Percentiles rank a stretch among this genome's conserved stretches.
Evolutionary conservation across 169 alveolate genomes (phyloP).

Genomic region (Eimeria nieschulzi): DNA sequence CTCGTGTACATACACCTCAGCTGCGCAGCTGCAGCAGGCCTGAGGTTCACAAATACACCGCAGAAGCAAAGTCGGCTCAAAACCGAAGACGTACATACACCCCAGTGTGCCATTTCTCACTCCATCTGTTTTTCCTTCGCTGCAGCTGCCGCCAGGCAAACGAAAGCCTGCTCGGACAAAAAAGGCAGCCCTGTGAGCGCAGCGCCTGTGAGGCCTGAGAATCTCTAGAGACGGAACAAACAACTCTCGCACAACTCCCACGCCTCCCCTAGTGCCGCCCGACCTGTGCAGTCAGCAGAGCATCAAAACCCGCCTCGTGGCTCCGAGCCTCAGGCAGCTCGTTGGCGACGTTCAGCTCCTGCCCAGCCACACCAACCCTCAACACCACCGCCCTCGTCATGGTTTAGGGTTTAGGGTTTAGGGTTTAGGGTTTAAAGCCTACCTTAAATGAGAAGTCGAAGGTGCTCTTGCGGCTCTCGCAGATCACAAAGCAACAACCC

Average conservation of each 20-base stretch:
- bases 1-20: background rate
- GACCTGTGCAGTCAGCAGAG: constrained; percentile 82
- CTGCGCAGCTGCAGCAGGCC: background rate
- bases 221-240: no score
- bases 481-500: background rate
- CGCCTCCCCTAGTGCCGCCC: background rate
- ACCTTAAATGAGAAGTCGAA: constrained; percentile 18
- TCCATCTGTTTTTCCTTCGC: background rate
- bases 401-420: background rate
- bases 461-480: constrained; percentile 1
- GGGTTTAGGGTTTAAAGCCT: constrained; percentile 13
- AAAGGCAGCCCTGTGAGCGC: background rate
- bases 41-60: no score
- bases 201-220: no score
- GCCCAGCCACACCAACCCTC: constrained; percentile 4
- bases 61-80: background rate
- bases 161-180: background rate
- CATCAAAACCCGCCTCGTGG: constrained; percentile 86
- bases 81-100: background rate
- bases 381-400: background rate
- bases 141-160: background rate
- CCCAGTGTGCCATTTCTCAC: background rate
- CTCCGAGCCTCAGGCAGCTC: constrained; percentile 56
- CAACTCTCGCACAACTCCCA: no score
- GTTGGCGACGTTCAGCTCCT: constrained; percentile 54